phyloP scores from a whole-genome alignment of 768 basidiomycete species.

The Leccinum olivaceopallidum region DNA sequence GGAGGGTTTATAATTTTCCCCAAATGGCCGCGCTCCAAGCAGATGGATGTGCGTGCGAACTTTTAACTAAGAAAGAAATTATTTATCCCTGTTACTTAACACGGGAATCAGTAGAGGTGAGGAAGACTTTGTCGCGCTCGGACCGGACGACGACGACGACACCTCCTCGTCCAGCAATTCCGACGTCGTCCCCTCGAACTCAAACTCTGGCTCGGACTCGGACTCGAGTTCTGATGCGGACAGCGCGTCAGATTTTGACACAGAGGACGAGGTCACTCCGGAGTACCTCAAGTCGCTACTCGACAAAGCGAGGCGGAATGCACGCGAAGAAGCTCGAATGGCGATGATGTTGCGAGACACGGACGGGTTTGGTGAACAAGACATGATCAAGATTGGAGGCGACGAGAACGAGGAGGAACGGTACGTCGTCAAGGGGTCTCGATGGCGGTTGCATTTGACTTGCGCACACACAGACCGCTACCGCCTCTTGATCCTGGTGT shows the following conservation, averaged over 20 bases:
- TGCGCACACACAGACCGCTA: constrained; percentile 43
- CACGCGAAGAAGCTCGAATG: constrained; percentile 33
- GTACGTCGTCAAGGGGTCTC: constrained; percentile 35
- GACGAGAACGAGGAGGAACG: constrained; percentile 31
- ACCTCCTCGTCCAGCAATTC: background rate
- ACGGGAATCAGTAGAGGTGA: background rate
- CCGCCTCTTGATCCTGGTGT: constrained; percentile 66
- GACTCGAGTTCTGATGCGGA: constrained; percentile 38
- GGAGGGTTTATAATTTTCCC: no score
- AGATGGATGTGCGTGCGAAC: no score
- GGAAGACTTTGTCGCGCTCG: constrained; percentile 4
- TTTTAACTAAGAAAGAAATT: no score
- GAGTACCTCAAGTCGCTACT: constrained; percentile 65
- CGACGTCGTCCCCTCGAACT: background rate
- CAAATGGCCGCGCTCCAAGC: no score
- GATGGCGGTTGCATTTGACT: background rate
- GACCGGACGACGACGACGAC: constrained; percentile 2
- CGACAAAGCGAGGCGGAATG: constrained; percentile 58
- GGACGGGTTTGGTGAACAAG: constrained; percentile 46
- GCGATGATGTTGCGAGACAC: constrained; percentile 23
- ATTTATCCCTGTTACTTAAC: background rate
- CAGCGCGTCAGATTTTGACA: constrained; percentile 34
- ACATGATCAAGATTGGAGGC: constrained; percentile 50
- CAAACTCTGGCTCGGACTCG: constrained; percentile 23
- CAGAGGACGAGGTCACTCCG: constrained; percentile 49